Evolutionary conservation across 2,329 filamentous ascomycete genomes (phyloP).

Genomic region (Lachnellula subtilissima): DNA sequence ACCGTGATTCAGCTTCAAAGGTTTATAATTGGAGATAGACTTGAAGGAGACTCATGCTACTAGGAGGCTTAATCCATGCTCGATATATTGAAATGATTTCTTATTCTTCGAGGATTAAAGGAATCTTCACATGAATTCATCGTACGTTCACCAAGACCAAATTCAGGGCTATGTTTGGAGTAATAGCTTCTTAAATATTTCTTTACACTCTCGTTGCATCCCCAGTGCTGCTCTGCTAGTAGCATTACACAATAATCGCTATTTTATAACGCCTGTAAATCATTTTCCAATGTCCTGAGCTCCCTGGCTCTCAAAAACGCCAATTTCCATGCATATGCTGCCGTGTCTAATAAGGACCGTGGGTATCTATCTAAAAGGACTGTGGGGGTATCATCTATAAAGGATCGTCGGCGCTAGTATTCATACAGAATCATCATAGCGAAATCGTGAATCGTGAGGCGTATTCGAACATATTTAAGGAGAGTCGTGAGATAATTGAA

Average conservation of each 20-base stretch:
- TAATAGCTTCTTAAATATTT: neutral
- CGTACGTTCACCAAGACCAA: neutral
- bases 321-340: conserved; percentile 26
- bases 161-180: neutral
- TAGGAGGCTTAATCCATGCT: too few relatives aligned
- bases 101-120: too few relatives aligned
- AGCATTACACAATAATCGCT: conserved; percentile 7
- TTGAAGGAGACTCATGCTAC: too few relatives aligned
- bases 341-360: conserved; percentile 14
- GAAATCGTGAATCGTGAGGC: conserved; percentile 28
- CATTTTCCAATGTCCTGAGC: conserved; percentile 9
- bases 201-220: conserved; percentile 5
- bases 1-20: too few relatives aligned
- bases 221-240: neutral
- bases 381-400: conserved; percentile 20
- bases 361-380: conserved; percentile 25
- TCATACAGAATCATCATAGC: conserved; percentile 31
- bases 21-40: too few relatives aligned
- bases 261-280: conserved; percentile 10
- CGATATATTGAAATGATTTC: too few relatives aligned
- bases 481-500: conserved; percentile 19
- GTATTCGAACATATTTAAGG: conserved; percentile 18
- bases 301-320: conserved; percentile 18
- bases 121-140: neutral
- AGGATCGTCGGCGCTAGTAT: conserved; percentile 25